phyloP scores from a whole-genome alignment of 108 stramenopile species.

The Skeletonema marinoi region DNA sequence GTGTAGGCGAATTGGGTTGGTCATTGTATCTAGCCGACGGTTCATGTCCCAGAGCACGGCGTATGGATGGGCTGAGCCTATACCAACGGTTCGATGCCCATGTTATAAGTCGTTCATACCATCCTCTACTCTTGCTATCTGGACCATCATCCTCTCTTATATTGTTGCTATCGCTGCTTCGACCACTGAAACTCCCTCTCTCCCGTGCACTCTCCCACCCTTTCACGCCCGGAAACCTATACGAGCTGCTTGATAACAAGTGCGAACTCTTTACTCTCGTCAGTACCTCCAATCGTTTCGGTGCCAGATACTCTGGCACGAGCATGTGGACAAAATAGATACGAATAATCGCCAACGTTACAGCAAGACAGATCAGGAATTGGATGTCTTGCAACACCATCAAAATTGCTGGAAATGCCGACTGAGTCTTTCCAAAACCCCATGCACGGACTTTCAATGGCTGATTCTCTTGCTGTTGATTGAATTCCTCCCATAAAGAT shows the following conservation, averaged over 20 bases:
- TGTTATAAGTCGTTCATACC: conserved; percentile 19
- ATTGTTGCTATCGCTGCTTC: conserved; percentile 7
- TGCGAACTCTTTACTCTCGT: conserved; percentile 77
- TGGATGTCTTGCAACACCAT: conserved; percentile 55
- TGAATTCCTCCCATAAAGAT: conserved; percentile 44
- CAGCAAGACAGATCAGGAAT: conserved; percentile 48
- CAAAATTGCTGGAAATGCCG: conserved; percentile 14
- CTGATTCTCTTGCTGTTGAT: conserved; percentile 11
- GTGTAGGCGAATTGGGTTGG: conserved; percentile 6
- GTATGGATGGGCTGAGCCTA: conserved; percentile 36
- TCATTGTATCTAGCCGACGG: conserved; percentile 31
- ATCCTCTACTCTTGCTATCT: conserved; percentile 10
- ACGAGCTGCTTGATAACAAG: conserved; percentile 63
- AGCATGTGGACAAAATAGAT: conserved; percentile 65
- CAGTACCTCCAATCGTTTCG: conserved; percentile 60
- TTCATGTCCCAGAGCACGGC: conserved; percentile 47
- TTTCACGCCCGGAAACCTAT: conserved; percentile 40
- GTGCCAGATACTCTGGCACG: conserved; percentile 61
- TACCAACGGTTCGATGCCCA: conserved; percentile 34
- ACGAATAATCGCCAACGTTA: conserved; percentile 64
- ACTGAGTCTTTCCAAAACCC: conserved; percentile 23
- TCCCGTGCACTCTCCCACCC: conserved; percentile 11
- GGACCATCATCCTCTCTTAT: conserved; percentile 6
- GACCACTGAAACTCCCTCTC: background rate
- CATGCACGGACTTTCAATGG: conserved; percentile 2